phyloP scores from a whole-genome alignment of 2,329 filamentous ascomycete genomes.

The Penicillium fuscoglaucum region DNA sequence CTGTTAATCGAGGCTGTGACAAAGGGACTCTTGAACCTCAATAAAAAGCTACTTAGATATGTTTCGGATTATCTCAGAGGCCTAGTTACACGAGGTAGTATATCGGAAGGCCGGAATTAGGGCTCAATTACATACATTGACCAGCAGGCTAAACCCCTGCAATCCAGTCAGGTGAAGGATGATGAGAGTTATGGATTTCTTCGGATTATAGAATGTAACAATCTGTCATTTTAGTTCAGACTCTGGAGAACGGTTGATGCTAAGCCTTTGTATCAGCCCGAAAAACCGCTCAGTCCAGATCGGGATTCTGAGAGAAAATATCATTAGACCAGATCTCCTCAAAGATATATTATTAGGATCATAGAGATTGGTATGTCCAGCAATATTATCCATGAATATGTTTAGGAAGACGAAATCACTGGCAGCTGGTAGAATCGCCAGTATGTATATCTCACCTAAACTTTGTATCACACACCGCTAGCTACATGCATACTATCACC shows the following conservation, averaged over 20 bases:
- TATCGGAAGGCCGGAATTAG: conserved; percentile 10
- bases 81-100: conserved; percentile 7
- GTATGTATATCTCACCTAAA: not conserved
- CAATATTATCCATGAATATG: not conserved
- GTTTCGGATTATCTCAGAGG: not conserved
- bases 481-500: not conserved
- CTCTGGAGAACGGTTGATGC: conserved; percentile 3
- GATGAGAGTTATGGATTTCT: not conserved
- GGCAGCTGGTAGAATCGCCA: not conserved
- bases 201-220: conserved; percentile 6
- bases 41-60: not conserved
- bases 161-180: not conserved
- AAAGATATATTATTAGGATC: not conserved
- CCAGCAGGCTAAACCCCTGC: conserved; percentile 3
- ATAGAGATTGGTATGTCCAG: not conserved
- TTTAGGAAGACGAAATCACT: not conserved
- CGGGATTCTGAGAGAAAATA: not conserved
- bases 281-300: not conserved
- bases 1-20: not conserved
- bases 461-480: not conserved
- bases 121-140: not conserved
- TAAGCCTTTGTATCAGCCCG: conserved; percentile 1
- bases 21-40: not conserved
- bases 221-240: not conserved
- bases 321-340: not conserved